These are phyloP conservation scores for Chaetomium cochliodes DNA, from an alignment of 495 filamentous ascomycete species.

Conservation along the genomic window DNA sequence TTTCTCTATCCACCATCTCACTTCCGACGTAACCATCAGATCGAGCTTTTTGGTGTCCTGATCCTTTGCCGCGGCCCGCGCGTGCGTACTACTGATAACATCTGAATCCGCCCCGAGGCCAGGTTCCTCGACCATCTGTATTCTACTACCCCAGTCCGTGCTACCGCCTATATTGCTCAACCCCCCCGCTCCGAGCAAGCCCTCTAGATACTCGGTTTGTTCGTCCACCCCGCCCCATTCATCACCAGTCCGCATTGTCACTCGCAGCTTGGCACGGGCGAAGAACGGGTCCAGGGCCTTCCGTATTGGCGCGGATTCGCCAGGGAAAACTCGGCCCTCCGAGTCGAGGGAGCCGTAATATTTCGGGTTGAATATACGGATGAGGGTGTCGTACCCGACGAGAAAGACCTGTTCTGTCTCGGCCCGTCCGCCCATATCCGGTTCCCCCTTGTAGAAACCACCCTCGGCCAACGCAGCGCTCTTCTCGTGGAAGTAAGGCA, in stretches of 20 bases:
- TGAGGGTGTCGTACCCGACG: slow-evolving; percentile 82
- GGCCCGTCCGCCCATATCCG: neutral
- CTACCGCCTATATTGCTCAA: slow-evolving; percentile 59
- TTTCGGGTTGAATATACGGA: slow-evolving; percentile 76
- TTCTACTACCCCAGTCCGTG: slow-evolving; percentile 65
- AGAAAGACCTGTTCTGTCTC: slow-evolving; percentile 68
- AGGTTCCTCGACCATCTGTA: slow-evolving; percentile 66
- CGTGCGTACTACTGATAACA: slow-evolving; percentile 75
- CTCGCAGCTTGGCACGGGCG: slow-evolving; percentile 63
- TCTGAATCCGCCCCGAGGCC: slow-evolving; percentile 52
- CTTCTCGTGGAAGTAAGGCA: slow-evolving; percentile 86
- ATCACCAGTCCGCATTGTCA: slow-evolving; percentile 67
- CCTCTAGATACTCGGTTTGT: slow-evolving; percentile 59
- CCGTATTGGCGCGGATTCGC: slow-evolving; percentile 33
- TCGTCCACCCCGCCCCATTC: slow-evolving; percentile 61
- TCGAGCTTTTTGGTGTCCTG: slow-evolving; percentile 56
- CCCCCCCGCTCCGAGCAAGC: slow-evolving; percentile 48
- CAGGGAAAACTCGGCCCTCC: slow-evolving; percentile 40
- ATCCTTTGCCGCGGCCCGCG: slow-evolving; percentile 60
- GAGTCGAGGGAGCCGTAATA: slow-evolving; percentile 65
- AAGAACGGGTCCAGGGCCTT: slow-evolving; percentile 67
- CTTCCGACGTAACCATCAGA: slow-evolving; percentile 60
- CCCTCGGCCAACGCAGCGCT: slow-evolving; percentile 61
- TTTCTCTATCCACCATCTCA: slow-evolving; percentile 59
- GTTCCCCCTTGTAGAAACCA: slow-evolving; percentile 46